These are phyloP conservation scores for Colletotrichum chrysophilum DNA, from an alignment of 2,329 filamentous ascomycete species.

Conservation along the genomic window DNA sequence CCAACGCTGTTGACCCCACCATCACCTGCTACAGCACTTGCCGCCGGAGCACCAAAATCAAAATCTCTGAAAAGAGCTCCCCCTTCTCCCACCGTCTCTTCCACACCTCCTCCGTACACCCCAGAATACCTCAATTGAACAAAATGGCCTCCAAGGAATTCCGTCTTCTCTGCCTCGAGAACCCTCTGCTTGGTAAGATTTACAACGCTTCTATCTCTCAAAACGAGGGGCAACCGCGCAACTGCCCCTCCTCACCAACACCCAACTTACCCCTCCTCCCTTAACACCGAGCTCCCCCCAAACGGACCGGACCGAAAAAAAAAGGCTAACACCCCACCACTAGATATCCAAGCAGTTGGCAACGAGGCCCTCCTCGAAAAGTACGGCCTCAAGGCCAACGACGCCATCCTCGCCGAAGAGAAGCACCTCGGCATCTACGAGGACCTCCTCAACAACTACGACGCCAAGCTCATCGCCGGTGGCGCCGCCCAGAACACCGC, in stretches of 20 bases:
- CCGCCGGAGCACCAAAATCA: conserved; percentile 22
- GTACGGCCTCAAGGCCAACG: conserved; percentile 93
- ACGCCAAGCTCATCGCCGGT: conserved; percentile 93
- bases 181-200: conserved; percentile 85
- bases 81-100: not conserved
- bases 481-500: conserved; percentile 98
- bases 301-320: not conserved
- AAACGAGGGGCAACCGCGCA: not conserved
- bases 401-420: conserved; percentile 94
- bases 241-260: not conserved
- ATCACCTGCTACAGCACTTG: conserved; percentile 30
- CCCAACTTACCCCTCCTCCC: conserved; percentile 6
- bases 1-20: conserved; percentile 29
- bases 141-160: conserved; percentile 84
- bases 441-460: conserved; percentile 89
- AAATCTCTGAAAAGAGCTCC: conserved; percentile 29
- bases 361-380: conserved; percentile 86
- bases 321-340: not conserved
- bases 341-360: conserved; percentile 90
- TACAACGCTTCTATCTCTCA: not conserved
- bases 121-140: conserved; percentile 26
- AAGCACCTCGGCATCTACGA: conserved; percentile 92
- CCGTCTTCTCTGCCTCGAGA: conserved; percentile 92
- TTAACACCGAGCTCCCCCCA: conserved; percentile 9
- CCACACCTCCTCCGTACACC: conserved; percentile 17